Conservation (phyloP, 2,329 filamentous ascomycete species). For the Fragosphaeria purpurea region DNA sequence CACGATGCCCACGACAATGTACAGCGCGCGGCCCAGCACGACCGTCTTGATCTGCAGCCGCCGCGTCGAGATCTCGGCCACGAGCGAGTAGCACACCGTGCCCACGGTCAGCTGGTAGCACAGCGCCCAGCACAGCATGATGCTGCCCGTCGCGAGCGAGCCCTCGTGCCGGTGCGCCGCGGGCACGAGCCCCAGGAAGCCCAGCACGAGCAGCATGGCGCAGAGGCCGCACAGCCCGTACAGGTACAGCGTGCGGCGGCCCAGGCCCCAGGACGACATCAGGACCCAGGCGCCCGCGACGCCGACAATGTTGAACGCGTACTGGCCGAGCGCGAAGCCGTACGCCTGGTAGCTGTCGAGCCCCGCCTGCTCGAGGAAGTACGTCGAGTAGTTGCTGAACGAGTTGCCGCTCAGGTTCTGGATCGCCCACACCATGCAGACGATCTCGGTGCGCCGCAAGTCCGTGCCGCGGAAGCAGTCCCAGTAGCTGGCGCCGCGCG, state of each 20-base stretch:
- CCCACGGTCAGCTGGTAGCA: conserved; percentile 82
- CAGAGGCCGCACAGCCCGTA: conserved; percentile 65
- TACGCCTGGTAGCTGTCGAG: conserved; percentile 42
- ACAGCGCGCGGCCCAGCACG: conserved; percentile 13
- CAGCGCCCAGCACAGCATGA: conserved; percentile 76
- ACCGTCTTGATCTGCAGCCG: conserved; percentile 81
- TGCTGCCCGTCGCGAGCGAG: conserved; percentile 68
- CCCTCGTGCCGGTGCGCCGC: conserved; percentile 45
- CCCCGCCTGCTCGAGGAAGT: conserved; percentile 52
- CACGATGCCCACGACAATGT: conserved; percentile 71
- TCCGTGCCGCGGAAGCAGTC: conserved; percentile 80
- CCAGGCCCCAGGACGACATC: conserved; percentile 59
- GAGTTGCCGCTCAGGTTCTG: conserved; percentile 55
- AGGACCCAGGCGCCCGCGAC: conserved; percentile 75
- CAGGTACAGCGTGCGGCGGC: conserved; percentile 66
- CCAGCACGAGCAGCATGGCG: conserved; percentile 70
- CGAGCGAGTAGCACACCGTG: conserved; percentile 81
- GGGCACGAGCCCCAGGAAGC: conserved; percentile 70
- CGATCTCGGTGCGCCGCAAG: conserved; percentile 63
- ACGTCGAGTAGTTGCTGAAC: conserved; percentile 56
- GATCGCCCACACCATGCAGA: conserved; percentile 54
- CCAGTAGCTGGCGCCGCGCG: conserved; percentile 60
- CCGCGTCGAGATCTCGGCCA: conserved; percentile 72
- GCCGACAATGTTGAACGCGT: conserved; percentile 66
- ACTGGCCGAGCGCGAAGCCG: conserved; percentile 53